Evolutionary conservation across 1,284 basidiomycete species (phyloP).

Genomic region (Trichosporon coremiiforme): DNA sequence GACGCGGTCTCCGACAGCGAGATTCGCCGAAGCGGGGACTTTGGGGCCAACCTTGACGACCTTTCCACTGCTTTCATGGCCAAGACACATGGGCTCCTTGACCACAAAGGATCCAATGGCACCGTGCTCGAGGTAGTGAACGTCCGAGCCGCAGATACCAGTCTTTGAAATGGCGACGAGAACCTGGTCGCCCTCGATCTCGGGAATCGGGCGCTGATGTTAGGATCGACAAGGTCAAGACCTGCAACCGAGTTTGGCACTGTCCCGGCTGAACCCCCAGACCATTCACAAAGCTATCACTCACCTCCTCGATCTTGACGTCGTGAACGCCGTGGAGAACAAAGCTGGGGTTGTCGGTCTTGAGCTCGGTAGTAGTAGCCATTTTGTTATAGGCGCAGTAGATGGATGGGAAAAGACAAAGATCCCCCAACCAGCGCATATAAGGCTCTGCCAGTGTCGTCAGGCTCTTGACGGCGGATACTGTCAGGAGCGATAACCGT

Average conservation of each 20-base stretch:
- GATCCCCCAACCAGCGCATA: background rate
- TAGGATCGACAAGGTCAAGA: too few species aligned
- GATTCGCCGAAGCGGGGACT: constrained; percentile 34
- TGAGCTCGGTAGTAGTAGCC: constrained; percentile 25
- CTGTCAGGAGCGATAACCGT: constrained; percentile 13
- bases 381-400: background rate
- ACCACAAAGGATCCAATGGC: constrained; percentile 53
- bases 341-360: constrained; percentile 53
- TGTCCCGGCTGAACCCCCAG: background rate
- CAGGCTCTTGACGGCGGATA: constrained; percentile 2
- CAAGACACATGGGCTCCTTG: constrained; percentile 55
- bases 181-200: constrained; percentile 74
- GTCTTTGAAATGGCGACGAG: constrained; percentile 89
- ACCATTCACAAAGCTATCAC: constrained; percentile 26
- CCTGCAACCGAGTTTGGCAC: too few species aligned
- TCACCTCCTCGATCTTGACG: constrained; percentile 57
- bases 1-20: constrained; percentile 57
- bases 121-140: constrained; percentile 57
- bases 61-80: constrained; percentile 50
- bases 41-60: constrained; percentile 48
- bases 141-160: constrained; percentile 90
- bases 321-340: constrained; percentile 55
- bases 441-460: background rate
- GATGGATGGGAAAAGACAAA: constrained; percentile 11
- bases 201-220: constrained; percentile 70